A percentile compares a stretch with the other conserved stretches of the same genome.
Conservation (phyloP, 1,139 yeast species). For the Sugiyamaella grinbergsii region DNA sequence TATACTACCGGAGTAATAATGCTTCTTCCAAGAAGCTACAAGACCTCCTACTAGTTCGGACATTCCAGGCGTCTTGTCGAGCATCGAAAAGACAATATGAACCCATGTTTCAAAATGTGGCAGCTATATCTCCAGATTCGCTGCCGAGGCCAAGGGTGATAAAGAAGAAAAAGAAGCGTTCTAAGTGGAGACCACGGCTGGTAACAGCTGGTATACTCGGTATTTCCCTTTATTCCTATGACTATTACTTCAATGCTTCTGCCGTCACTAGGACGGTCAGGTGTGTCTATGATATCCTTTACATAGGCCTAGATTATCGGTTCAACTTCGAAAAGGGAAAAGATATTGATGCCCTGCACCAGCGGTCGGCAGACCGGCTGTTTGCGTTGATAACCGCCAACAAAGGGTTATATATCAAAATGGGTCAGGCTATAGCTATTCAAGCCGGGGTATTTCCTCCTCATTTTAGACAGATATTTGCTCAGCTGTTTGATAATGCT, state of each 20-base stretch:
- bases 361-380: slow-evolving; percentile 58
- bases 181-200: slow-evolving; percentile 26
- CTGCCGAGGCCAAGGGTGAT: slow-evolving; percentile 25
- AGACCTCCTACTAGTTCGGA: background rate
- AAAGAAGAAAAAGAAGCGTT: background rate
- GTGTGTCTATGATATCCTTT: slow-evolving; percentile 52
- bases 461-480: slow-evolving; percentile 58
- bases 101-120: slow-evolving; percentile 16
- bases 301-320: slow-evolving; percentile 65
- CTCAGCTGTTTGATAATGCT: slow-evolving; percentile 66
- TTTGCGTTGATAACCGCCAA: slow-evolving; percentile 56
- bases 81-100: slow-evolving; percentile 7
- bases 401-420: slow-evolving; percentile 72
- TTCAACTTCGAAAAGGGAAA: slow-evolving; percentile 48
- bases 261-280: slow-evolving; percentile 55
- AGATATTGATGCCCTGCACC: slow-evolving; percentile 58
- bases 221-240: slow-evolving; percentile 26
- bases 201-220: slow-evolving; percentile 22
- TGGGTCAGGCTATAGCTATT: slow-evolving; percentile 76
- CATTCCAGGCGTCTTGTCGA: background rate
- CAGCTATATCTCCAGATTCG: slow-evolving; percentile 25
- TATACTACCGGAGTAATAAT: background rate
- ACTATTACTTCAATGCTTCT: slow-evolving; percentile 47
- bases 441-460: slow-evolving; percentile 69
- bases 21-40: background rate